These are phyloP conservation scores for Delphinella strobiligena DNA, from an alignment of 2,329 filamentous ascomycete genomes.

Conservation along the genomic window DNA sequence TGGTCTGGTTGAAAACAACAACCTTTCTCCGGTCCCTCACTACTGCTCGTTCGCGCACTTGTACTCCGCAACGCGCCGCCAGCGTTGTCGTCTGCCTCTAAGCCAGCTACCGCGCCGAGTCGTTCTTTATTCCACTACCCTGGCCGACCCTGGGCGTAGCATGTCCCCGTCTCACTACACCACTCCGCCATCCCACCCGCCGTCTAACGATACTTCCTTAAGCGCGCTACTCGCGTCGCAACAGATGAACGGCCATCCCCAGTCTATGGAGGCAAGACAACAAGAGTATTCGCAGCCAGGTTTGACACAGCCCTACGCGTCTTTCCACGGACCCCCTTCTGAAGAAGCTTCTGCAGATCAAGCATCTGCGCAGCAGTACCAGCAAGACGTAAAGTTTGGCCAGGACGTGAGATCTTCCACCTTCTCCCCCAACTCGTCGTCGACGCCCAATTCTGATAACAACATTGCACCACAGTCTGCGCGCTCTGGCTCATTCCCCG, in stretches of 20 bases:
- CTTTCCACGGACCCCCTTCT: slow-evolving; percentile 52
- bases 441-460: slow-evolving; percentile 85
- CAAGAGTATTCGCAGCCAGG: slow-evolving; percentile 39
- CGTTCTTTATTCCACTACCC: slow-evolving; percentile 13
- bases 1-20: slow-evolving; percentile 23
- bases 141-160: slow-evolving; percentile 23
- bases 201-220: slow-evolving; percentile 26
- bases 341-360: slow-evolving; percentile 80
- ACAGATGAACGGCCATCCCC: slow-evolving; percentile 25
- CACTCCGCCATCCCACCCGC: slow-evolving; percentile 21
- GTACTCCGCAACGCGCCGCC: slow-evolving; percentile 22
- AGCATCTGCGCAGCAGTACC: slow-evolving; percentile 83
- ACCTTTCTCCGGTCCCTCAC: slow-evolving; percentile 19
- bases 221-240: slow-evolving; percentile 27
- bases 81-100: slow-evolving; percentile 17
- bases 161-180: slow-evolving; percentile 34
- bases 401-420: slow-evolving; percentile 42
- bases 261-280: slow-evolving; percentile 44
- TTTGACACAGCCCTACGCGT: slow-evolving; percentile 22
- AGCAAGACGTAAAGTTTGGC: slow-evolving; percentile 47
- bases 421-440: slow-evolving; percentile 58
- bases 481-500: slow-evolving; percentile 74
- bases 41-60: slow-evolving; percentile 15
- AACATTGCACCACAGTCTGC: slow-evolving; percentile 61
- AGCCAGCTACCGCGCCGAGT: slow-evolving; percentile 13